phyloP scores from a whole-genome alignment of 2,329 filamentous ascomycete species.

The Lasiodiplodia sp. region DNA sequence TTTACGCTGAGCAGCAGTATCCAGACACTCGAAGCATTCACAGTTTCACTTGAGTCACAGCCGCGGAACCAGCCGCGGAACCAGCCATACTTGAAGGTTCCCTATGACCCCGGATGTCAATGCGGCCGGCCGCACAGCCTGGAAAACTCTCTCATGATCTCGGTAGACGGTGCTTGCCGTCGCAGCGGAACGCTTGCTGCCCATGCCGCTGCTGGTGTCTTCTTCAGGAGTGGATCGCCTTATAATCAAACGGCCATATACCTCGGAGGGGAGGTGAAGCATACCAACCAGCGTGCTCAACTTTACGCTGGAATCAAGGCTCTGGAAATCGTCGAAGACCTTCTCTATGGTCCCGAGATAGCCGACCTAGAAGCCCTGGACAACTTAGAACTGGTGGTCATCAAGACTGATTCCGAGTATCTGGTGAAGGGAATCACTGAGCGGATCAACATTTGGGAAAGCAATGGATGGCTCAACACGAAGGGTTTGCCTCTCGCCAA shows the following conservation, averaged over 20 bases:
- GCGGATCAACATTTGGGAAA: not conserved
- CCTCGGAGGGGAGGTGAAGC: too few relatives aligned
- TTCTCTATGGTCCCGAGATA: not conserved
- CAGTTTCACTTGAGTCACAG: not conserved
- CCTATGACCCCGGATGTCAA: not conserved
- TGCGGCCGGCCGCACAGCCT: not conserved
- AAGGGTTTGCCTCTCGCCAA: not conserved
- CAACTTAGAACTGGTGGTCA: not conserved
- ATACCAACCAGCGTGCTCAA: slow-evolving; percentile 10
- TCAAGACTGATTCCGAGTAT: slow-evolving; percentile 11
- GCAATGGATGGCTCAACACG: not conserved
- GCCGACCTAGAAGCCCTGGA: not conserved
- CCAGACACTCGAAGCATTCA: not conserved
- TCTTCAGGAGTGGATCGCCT: not conserved
- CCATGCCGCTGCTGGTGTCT: not conserved
- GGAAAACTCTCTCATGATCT: not conserved
- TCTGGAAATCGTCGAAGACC: not conserved
- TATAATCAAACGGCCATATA: not conserved
- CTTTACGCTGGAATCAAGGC: not conserved
- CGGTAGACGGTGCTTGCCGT: not conserved
- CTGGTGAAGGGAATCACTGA: slow-evolving; percentile 1
- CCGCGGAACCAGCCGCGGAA: not conserved
- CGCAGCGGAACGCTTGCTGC: not conserved
- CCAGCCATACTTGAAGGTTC: not conserved
- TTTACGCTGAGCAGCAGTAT: not conserved